Evolutionary conservation across 768 basidiomycete genomes (phyloP).

Genomic region (Lentinula sp.): DNA sequence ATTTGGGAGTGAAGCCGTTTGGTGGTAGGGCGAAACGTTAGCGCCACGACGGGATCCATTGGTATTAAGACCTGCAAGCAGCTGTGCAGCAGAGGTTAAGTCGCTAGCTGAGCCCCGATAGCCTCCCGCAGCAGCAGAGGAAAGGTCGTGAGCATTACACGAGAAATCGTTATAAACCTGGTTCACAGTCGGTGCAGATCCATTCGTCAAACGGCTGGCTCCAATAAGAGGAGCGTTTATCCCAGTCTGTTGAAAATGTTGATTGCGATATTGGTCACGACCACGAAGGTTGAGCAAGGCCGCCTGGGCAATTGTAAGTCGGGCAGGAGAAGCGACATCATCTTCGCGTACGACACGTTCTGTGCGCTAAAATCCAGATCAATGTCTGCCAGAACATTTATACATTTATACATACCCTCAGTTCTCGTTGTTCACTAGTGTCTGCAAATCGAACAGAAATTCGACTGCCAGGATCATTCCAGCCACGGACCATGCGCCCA

Average conservation of each 20-base stretch:
- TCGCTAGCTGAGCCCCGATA: slow-evolving; percentile 6
- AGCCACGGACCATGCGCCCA: slow-evolving; percentile 74
- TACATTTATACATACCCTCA: slow-evolving; percentile 49
- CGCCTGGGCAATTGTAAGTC: slow-evolving; percentile 74
- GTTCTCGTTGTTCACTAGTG: slow-evolving; percentile 68
- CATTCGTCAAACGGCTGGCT: background rate
- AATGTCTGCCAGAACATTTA: background rate
- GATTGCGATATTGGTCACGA: slow-evolving; percentile 40
- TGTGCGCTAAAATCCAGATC: slow-evolving; percentile 35
- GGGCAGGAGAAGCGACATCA: slow-evolving; percentile 49
- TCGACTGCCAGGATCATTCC: slow-evolving; percentile 69
- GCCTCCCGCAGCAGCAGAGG: slow-evolving; percentile 6
- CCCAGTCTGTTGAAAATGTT: slow-evolving; percentile 2
- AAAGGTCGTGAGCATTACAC: slow-evolving; percentile 9
- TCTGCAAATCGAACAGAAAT: slow-evolving; percentile 81
- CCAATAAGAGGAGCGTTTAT: slow-evolving; percentile 1
- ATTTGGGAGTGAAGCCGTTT: background rate
- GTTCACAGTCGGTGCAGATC: slow-evolving; percentile 3
- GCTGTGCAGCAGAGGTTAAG: background rate
- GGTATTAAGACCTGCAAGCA: background rate
- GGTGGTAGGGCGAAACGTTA: slow-evolving; percentile 1
- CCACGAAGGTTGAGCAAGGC: slow-evolving; percentile 72
- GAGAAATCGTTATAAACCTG: slow-evolving; percentile 4
- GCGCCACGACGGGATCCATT: background rate
- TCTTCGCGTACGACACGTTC: slow-evolving; percentile 58